phyloP scores from a whole-genome alignment of 371 early-diverging fungal species.

The Syncephalastrum contaminatum region DNA sequence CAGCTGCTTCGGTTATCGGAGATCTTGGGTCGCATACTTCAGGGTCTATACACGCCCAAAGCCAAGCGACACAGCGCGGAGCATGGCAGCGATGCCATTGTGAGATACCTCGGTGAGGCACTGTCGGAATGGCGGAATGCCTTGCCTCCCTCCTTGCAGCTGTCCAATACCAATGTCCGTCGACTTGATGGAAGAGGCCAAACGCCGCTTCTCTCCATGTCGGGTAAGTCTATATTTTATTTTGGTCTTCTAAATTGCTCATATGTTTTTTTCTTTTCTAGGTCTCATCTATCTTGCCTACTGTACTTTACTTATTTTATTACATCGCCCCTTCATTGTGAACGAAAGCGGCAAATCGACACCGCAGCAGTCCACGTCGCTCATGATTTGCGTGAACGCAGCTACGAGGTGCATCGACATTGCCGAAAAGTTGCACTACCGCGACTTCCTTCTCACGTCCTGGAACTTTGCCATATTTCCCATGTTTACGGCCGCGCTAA shows the following conservation, averaged over 20 bases:
- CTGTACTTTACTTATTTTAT: conserved; percentile 51
- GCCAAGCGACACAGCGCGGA: conserved; percentile 47
- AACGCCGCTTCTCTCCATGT: conserved; percentile 40
- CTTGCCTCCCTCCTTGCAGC: conserved; percentile 41
- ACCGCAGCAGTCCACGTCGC: conserved; percentile 35
- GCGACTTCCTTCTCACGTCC: conserved; percentile 43
- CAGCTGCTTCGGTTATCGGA: conserved; percentile 46
- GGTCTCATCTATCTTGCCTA: conserved; percentile 53
- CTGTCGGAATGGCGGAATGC: conserved; percentile 44
- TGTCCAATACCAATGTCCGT: conserved; percentile 29
- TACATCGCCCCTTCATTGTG: conserved; percentile 60
- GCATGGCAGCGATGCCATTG: conserved; percentile 50
- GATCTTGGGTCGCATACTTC: conserved; percentile 43
- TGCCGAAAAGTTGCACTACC: conserved; percentile 50
- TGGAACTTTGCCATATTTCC: conserved; percentile 56
- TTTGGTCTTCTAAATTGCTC: not conserved
- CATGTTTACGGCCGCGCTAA: conserved; percentile 41
- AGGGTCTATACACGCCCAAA: conserved; percentile 47
- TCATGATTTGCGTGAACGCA: conserved; percentile 60
- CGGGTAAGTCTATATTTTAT: conserved; percentile 20
- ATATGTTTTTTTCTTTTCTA: conserved; percentile 9
- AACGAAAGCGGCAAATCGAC: conserved; percentile 25
- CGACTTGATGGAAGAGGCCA: conserved; percentile 28
- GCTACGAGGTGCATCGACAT: conserved; percentile 48
- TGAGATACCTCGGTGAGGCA: conserved; percentile 39